Evolutionary conservation across 2,329 filamentous ascomycete species (phyloP), one percentile per base, ranked within the genome.

Genomic region (Botrytis squamosa): DNA sequence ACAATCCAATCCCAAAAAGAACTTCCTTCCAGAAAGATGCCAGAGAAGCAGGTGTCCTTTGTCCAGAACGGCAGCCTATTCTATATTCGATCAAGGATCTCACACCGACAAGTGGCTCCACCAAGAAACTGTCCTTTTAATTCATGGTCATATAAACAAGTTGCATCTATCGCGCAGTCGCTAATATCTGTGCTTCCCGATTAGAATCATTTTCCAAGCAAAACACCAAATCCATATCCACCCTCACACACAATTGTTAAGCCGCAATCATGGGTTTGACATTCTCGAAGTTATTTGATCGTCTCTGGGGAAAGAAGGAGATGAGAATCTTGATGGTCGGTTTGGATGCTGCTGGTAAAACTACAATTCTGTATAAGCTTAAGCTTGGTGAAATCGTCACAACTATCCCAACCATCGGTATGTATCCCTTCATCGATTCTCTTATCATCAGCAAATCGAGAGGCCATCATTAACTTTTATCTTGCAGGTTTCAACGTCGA

Each of bases 311-410:
- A 83, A 97, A 97, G 92, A 98, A 98, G 92, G 96, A 99, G 91
- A 99, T 99, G 96, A 92, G 96, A 89, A 98, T 99, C 88, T 86
- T 99, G 86, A 99, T 99, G 96, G 95, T 99, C 81, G 96, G 96
- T 90, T 91, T 99, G 82, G 96, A 99, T 86, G 96, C 96, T 82
- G 96, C 96, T 85, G 96, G 96, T 92, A 99, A 99, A 91, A 99
- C 96, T 83, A 99, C 96, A 81, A 99, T 99, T 83, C 91, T 99
- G 81, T 99, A 99, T 89, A 99, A 99, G 90, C 91, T 99, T 85
- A 99, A 99, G 91, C 93, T 99, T 83, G 95, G 96, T 87, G 93
- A 98, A 89, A 96, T 97, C 84, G 96, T 98, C 84, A 98, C 96
- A 83, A 99, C 96, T 80, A 99, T 99, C 83, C 96, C 96, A 80